Base-by-base conservation (phyloP, 1,139 yeast species). In the Scheffersomyces titani region DNA sequence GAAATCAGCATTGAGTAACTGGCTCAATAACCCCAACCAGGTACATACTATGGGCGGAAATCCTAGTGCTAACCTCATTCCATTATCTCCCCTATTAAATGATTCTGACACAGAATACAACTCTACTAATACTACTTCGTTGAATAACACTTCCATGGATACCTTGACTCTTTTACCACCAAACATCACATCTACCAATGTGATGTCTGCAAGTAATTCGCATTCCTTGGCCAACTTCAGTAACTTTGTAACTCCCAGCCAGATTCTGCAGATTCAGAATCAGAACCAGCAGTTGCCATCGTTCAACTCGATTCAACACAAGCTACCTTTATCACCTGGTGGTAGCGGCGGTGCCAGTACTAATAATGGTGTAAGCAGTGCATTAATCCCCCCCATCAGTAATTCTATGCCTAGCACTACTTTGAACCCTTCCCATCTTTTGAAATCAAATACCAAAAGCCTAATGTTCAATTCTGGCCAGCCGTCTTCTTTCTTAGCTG, bases 221-320 rank as follows among this genome's bases (percentile, higher is more conserved):
- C 20, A 45, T 11, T 30, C 51, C 45, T 53, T 36, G 16, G 48
- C 24, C 20, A 36, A 47, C 19, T 19, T 60, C 9, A 50, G 24
- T 45, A 55, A 52, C 44, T 57, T 51, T 46, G 56, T 53, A 51
- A 57, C 52, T 36, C 64, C 64, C 44, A 60, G 52, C 51, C 69
- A 57, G 57, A 60, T 55, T 51, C 69, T 66, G 63, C 74, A 63
- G 58, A 66, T 69, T 30, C 77, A 73, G 52, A 72, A 69, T 54
- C 77, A 72, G 52, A 66, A 61, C 53, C 75, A 71, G 52, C 78
- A 73, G 59, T 62, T 76, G 19, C 81, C 81, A 2, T 72, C 80
- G 1, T 74, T 76, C 61, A 75, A 75, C 57, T 63, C 75, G 6
- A 74, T 76, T 47, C 80, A 75, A 56, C 73, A 72, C 62, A 74